Evolutionary conservation across 176 grass and related monocot genomes (phyloP).

Genomic region (maize (Zea mays)): Zm-B73-REFERENCE-NAM-5.0 NC_050103.1:93320501-93321000

Average conservation of each 20-base stretch:
- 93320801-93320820: background rate
- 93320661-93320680: conserved; percentile 31
- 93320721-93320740: background rate
- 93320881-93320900: conserved; percentile 32
- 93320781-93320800: conserved; percentile 21
- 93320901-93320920: conserved; percentile 22
- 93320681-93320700: conserved; percentile 49
- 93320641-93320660: conserved; percentile 12
- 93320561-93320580: background rate
- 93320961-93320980: background rate
- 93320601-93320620: conserved; percentile 43
- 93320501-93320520: background rate
- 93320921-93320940: conserved; percentile 12
- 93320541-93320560: background rate
- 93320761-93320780: background rate
- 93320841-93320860: conserved; percentile 51
- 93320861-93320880: conserved; percentile 49
- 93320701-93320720: conserved; percentile 37
- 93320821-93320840: conserved; percentile 50
- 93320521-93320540: background rate
- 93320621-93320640: conserved; percentile 24
- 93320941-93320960: background rate
- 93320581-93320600: background rate
- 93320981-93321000: conserved; percentile 21
- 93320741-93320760: background rate